phyloP scores from a whole-genome alignment of 2,329 filamentous ascomycete species.

The Aureobasidium sp. region DNA sequence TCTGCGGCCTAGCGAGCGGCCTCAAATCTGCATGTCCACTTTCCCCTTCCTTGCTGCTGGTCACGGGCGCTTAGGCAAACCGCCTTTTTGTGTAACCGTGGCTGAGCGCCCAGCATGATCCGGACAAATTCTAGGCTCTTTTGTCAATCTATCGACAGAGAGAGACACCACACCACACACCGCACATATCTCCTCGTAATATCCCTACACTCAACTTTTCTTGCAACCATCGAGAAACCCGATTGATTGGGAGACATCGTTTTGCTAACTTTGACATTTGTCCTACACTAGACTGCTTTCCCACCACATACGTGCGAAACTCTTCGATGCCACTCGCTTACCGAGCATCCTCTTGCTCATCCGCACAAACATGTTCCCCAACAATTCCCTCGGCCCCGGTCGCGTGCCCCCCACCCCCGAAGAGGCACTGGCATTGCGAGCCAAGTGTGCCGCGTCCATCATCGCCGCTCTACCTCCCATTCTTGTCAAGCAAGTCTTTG shows the following conservation, averaged over 20 bases:
- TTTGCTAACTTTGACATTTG: background rate
- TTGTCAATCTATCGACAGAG: background rate
- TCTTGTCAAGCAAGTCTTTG: conserved; percentile 40
- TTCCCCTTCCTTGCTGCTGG: background rate
- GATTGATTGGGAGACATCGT: background rate
- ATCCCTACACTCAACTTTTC: background rate
- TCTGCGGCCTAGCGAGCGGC: conserved; percentile 1
- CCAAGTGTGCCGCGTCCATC: conserved; percentile 57
- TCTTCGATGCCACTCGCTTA: conserved; percentile 39
- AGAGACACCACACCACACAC: background rate
- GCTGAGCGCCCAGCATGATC: background rate
- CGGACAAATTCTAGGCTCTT: background rate
- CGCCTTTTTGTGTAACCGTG: background rate
- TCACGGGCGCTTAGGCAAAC: background rate
- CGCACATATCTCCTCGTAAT: background rate
- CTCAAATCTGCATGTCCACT: background rate
- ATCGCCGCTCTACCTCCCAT: conserved; percentile 41
- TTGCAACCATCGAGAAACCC: background rate
- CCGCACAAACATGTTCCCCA: conserved; percentile 77
- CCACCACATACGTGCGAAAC: conserved; percentile 34
- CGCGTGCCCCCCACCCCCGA: conserved; percentile 53
- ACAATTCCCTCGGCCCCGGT: conserved; percentile 65
- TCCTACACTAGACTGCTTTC: conserved; percentile 38
- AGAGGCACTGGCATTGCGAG: conserved; percentile 55
- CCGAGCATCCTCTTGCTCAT: conserved; percentile 55